Percentiles rank a stretch among this genome's conserved stretches.
Evolutionary conservation across 441 rosid species (phyloP).

Genomic region (Populus hybrid): DNA sequence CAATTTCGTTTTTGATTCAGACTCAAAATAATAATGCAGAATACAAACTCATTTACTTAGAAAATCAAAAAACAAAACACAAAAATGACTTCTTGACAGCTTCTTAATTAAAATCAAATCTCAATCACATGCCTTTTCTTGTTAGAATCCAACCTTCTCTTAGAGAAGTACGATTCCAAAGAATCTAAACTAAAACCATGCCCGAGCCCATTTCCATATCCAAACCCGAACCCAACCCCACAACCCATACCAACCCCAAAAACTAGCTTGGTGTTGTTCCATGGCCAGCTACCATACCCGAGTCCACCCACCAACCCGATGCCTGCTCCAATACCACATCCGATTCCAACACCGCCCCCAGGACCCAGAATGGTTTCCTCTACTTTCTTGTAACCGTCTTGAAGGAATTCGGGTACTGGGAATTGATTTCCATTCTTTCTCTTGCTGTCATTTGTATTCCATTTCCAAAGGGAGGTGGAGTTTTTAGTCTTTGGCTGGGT

Average conservation of each 20-base stretch:
- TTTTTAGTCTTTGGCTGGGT: background rate
- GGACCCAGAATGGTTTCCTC: constrained; percentile 54
- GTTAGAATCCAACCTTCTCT: constrained; percentile 23
- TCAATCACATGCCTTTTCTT: constrained; percentile 17
- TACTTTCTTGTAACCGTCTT: constrained; percentile 31
- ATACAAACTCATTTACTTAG: background rate
- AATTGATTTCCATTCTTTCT: constrained; percentile 33
- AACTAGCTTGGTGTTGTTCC: constrained; percentile 48
- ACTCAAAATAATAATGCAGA: background rate
- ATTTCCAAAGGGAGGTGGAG: constrained; percentile 38
- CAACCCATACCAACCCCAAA: constrained; percentile 73
- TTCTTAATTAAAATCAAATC: background rate
- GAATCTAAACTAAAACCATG: constrained; percentile 53
- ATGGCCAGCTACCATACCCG: constrained; percentile 50
- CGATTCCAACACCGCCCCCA: constrained; percentile 62
- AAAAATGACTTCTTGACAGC: no score
- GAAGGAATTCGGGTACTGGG: constrained; percentile 51
- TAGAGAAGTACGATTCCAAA: constrained; percentile 17
- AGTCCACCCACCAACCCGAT: constrained; percentile 63
- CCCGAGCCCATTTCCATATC: constrained; percentile 70
- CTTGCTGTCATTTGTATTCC: constrained; percentile 26
- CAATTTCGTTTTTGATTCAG: background rate
- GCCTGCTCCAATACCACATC: constrained; percentile 68
- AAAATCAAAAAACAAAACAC: no score
- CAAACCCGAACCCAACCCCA: constrained; percentile 65